Evolutionary conservation across 2,329 filamentous ascomycete genomes (phyloP), one percentile per base, ranked within the genome.

Genomic region (Penicillium fuscoglaucum): DNA sequence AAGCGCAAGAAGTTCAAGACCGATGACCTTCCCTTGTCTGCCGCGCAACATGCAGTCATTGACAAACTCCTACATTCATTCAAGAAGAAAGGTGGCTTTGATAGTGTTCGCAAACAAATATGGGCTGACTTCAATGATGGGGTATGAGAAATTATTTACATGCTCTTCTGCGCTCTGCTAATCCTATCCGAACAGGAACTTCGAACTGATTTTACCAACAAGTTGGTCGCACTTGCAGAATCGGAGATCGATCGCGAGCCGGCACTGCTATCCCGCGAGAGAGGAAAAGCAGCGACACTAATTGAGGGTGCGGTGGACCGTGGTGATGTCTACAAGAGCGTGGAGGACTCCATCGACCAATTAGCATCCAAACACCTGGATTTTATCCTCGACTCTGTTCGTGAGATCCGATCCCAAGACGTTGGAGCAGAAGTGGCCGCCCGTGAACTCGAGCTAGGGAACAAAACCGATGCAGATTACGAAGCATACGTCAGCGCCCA

Each of bases 1-100:
- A 73, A 70, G 62, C 69, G 68, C 61, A 78, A 77, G 66, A 85
- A 82, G 68, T 81, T 85, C 68, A 85, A 85, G 70, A 76, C 83
- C 28, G 82, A 83, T 4, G 86, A 88, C 62, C 77, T 88, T 28
- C 86, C 86, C 3, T 76, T 88, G 33, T 81, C 82, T 26, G 79
- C 83, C 55, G 73, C 80, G 37, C 84, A 88, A 69, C 82, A 84
- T 60, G 76, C 80, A 7, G 80, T 81, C 26, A 86, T 88, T 55
- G 85, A 88, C 69, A 79, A 79, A 63, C 78, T 88, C 45, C 77
- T 87, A 19, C 81, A 86, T 68, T 83, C 83, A 0, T 87, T 87
- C 71, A 87, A 87, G 73, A 88, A 87, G 73, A 87, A 86, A 71
- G 86, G 86, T 62, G 84, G 85, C 56, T 88, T 87, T 66, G 86